Conservation (phyloP, 78 protist species). For the Dictyostelium brefeldianum region DNA sequence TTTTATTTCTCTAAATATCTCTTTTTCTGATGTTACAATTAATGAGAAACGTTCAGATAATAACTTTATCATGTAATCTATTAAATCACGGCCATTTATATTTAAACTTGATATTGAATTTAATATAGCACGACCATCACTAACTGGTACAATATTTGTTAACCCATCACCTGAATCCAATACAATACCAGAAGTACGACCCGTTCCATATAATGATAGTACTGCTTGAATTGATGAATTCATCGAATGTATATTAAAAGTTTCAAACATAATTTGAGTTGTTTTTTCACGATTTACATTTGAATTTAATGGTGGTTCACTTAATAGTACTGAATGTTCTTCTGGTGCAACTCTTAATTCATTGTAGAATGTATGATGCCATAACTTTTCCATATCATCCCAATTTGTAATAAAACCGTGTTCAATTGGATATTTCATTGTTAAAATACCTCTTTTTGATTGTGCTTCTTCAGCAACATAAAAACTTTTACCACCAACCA, state of each 20-base stretch:
- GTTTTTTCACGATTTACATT: constrained; percentile 70
- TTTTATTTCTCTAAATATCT: constrained; percentile 44
- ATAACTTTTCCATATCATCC: too few species aligned
- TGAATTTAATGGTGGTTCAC: constrained; percentile 87
- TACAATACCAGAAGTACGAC: neutral
- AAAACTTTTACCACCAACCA: constrained; percentile 57
- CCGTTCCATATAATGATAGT: neutral
- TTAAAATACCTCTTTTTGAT: too few species aligned
- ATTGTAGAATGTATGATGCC: too few species aligned
- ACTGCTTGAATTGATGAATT: constrained; percentile 85
- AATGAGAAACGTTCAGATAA: constrained; percentile 80
- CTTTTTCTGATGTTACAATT: constrained; percentile 31
- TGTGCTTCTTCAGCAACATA: too few species aligned
- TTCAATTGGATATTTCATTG: too few species aligned
- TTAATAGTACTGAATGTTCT: constrained; percentile 79
- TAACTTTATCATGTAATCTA: constrained; percentile 92
- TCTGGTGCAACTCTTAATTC: neutral
- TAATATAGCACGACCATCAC: constrained; percentile 82
- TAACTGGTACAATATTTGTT: constrained; percentile 10
- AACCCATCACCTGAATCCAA: too few species aligned
- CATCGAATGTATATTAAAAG: neutral
- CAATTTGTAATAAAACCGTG: too few species aligned
- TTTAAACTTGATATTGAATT: constrained; percentile 93
- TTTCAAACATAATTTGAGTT: too few species aligned
- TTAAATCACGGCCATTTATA: constrained; percentile 95